Base-by-base conservation (phyloP, 2,329 filamentous ascomycete genomes). In the Xylogone sp. region DNA sequence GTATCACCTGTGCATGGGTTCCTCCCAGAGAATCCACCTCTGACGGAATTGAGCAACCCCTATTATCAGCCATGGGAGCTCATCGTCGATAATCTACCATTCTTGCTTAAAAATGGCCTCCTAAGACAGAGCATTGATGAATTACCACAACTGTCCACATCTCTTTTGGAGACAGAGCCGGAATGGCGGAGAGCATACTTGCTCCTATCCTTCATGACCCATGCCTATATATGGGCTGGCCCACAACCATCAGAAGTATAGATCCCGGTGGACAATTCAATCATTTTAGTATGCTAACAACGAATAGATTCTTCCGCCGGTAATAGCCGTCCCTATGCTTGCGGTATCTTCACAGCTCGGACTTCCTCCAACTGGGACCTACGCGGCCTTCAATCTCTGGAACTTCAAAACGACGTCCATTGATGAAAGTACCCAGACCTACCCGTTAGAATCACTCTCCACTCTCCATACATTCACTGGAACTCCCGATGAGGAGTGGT, bases 401-500 rank as follows among this genome's bases (percentile, higher is more conserved):
- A 97, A 97, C 71, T 97, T 88, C 71, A 5, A 10, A 27, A 77
- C 81, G 55, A 83, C 86, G 0, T 84, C 86, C 55, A 67, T 74
- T 13, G 69, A 75, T 19, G n/a, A 81, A 84, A 55, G 78, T 84
- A 46, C 81, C 87, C 22, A 80, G 84, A 57, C 74, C 82, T 52
- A 73, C n/a, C 12, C 10, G 5, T 16, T 93, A 9, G 81, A 89
- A 53, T 83, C 87, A 47, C 75, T 97, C 10, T 75, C 79, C 19
- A 86, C 85, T 0, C 76, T 92, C 9, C 80, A 87, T 63, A 95
- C 92, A 12, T 94, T 96, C 63, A 97, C 91, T 3, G 92, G 90
- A 21, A 94, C 90, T 7, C 72, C 86, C 47, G 91, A 95, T 59
- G 93, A 97, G 69, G 90, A 91, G 61, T 97, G 93, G 93, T 97